These are phyloP conservation scores for Rehmannia glutinosa DNA, from an alignment of 257 asterid species.

Conservation along the genomic window DNA sequence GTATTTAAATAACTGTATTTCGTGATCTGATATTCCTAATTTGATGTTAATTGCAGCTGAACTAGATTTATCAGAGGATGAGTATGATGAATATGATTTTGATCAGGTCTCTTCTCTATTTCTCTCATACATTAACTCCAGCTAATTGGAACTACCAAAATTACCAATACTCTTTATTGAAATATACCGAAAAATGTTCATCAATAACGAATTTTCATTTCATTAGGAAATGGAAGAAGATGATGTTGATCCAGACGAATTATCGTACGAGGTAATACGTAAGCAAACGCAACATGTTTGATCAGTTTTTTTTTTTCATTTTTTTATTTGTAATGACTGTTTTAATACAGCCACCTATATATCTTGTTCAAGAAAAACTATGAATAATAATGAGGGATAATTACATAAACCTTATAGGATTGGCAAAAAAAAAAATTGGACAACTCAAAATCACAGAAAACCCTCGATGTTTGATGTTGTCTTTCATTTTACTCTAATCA, in stretches of 20 bases:
- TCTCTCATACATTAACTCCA: background rate
- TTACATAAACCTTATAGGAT: no score
- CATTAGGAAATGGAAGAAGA: conserved; percentile 50
- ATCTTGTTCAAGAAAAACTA: no score
- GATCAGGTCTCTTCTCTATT: conserved; percentile 10
- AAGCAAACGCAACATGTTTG: background rate
- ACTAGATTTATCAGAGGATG: conserved; percentile 33
- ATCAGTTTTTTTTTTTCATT: no score
- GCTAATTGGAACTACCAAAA: background rate
- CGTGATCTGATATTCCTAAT: background rate
- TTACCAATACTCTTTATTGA: background rate
- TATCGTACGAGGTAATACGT: conserved; percentile 50
- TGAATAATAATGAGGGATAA: no score
- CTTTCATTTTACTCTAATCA: no score
- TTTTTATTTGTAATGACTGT: no score
- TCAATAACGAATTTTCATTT: background rate
- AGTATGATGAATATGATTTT: conserved; percentile 1
- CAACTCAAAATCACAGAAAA: no score
- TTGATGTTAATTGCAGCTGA: conserved; percentile 25
- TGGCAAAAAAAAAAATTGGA: no score
- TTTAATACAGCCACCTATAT: no score
- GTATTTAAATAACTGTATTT: background rate
- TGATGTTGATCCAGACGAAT: conserved; percentile 60
- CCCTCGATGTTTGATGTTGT: no score
- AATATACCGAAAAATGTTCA: background rate